phyloP scores from a whole-genome alignment of 2,329 filamentous ascomycete species.

The Curvularia sp. region DNA sequence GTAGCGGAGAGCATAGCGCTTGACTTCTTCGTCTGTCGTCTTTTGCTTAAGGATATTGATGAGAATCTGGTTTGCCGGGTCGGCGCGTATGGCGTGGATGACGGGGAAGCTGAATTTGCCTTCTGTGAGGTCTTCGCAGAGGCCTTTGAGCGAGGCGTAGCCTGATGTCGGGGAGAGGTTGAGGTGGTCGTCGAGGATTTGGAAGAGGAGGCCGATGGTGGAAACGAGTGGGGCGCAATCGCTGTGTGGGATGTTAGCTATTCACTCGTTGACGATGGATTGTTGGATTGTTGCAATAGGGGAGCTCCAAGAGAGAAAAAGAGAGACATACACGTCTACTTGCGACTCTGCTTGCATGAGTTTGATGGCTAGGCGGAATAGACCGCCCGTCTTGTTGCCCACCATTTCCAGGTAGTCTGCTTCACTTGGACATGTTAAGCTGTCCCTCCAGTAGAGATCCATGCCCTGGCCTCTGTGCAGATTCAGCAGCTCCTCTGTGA shows the following conservation, averaged over 20 bases:
- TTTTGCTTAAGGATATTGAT: slow-evolving; percentile 94
- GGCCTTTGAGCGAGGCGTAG: slow-evolving; percentile 88
- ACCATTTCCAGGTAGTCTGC: slow-evolving; percentile 96
- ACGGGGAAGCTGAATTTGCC: slow-evolving; percentile 97
- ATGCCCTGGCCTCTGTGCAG: slow-evolving; percentile 88
- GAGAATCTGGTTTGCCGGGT: slow-evolving; percentile 77
- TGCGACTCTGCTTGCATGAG: slow-evolving; percentile 81
- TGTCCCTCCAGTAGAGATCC: slow-evolving; percentile 90
- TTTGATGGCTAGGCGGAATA: slow-evolving; percentile 85
- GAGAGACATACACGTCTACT: slow-evolving; percentile 50
- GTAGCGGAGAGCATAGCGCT: slow-evolving; percentile 86
- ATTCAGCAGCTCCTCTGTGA: slow-evolving; percentile 82
- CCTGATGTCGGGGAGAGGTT: slow-evolving; percentile 67
- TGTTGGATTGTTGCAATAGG: too few relatives aligned
- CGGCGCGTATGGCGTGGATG: slow-evolving; percentile 86
- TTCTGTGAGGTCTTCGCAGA: slow-evolving; percentile 94
- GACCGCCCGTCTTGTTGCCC: slow-evolving; percentile 84
- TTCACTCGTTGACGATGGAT: not conserved
- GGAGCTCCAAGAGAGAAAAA: not conserved
- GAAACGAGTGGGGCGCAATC: slow-evolving; percentile 87
- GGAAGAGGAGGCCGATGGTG: slow-evolving; percentile 83
- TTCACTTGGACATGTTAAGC: slow-evolving; percentile 80
- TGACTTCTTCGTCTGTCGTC: slow-evolving; percentile 84
- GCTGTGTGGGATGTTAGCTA: slow-evolving; percentile 36
- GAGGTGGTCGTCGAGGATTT: slow-evolving; percentile 92